phyloP scores from a whole-genome alignment of 495 filamentous ascomycete species.

The Penicillium lagena region DNA sequence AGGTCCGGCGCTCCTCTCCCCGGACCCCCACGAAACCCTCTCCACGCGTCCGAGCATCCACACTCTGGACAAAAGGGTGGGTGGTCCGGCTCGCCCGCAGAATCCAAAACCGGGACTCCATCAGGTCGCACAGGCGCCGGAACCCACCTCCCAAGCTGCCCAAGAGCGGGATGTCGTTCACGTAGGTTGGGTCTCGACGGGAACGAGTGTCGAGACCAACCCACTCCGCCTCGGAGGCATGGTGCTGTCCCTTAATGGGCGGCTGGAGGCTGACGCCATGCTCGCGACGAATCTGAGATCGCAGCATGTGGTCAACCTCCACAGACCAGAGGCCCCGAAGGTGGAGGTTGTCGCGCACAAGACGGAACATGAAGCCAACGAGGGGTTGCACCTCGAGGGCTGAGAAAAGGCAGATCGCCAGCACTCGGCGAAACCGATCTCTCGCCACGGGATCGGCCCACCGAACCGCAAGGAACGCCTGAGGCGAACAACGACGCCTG shows the following conservation, averaged over 20 bases:
- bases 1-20: conserved; percentile 14
- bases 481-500: conserved; percentile 16
- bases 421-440: conserved; percentile 31
- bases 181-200: conserved; percentile 20
- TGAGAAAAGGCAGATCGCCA: conserved; percentile 27
- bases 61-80: conserved; percentile 21
- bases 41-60: conserved; percentile 24
- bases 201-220: conserved; percentile 15
- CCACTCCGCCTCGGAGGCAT: conserved; percentile 35
- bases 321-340: conserved; percentile 4
- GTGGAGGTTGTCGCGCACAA: conserved; percentile 31
- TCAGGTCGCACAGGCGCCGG: conserved; percentile 8
- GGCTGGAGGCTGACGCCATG: conserved; percentile 8
- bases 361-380: conserved; percentile 25
- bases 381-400: conserved; percentile 13
- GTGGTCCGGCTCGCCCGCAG: conserved; percentile 32
- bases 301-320: conserved; percentile 11
- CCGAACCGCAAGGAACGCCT: conserved; percentile 6
- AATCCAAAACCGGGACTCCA: conserved; percentile 33
- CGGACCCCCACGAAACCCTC: conserved; percentile 23
- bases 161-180: conserved; percentile 9
- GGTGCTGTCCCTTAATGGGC: conserved; percentile 10
- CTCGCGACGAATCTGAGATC: conserved; percentile 21
- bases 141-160: conserved; percentile 6
- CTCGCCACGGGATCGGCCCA: conserved; percentile 19